A percentile compares a stretch with the other conserved stretches of the same genome.
phyloP scores from a whole-genome alignment of 2,329 filamentous ascomycete genomes.

The Alternaria longipes region DNA sequence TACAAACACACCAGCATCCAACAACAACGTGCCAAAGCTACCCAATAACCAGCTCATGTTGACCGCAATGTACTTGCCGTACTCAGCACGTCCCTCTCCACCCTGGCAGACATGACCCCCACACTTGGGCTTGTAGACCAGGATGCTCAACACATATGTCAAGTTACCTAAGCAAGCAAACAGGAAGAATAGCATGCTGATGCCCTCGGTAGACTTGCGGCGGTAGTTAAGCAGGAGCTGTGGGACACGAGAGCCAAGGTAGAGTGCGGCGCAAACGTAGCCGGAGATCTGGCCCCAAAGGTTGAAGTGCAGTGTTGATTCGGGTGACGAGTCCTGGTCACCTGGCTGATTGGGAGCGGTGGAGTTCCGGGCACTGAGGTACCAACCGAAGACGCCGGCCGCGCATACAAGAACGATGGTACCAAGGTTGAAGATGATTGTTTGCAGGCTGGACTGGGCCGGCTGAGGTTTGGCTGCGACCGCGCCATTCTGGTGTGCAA shows the following conservation, averaged over 20 bases:
- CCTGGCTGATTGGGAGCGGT: constrained; percentile 46
- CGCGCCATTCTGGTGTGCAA: constrained; percentile 42
- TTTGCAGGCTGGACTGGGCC: constrained; percentile 60
- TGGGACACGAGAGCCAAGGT: constrained; percentile 87
- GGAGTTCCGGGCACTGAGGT: constrained; percentile 62
- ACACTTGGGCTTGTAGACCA: constrained; percentile 86
- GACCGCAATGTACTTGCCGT: constrained; percentile 83
- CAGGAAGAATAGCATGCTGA: constrained; percentile 93
- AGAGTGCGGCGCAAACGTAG: constrained; percentile 88
- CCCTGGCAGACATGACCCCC: constrained; percentile 61
- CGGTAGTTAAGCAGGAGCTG: constrained; percentile 93
- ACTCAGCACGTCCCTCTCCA: constrained; percentile 73
- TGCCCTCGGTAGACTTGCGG: constrained; percentile 90
- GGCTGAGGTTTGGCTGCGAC: constrained; percentile 54
- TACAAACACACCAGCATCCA: constrained; percentile 86
- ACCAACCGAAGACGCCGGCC: constrained; percentile 88
- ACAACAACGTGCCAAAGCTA: constrained; percentile 83
- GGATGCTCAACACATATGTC: constrained; percentile 90
- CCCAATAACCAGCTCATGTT: constrained; percentile 92
- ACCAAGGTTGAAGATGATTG: constrained; percentile 75
- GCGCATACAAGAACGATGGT: constrained; percentile 83
- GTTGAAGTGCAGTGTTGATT: constrained; percentile 71
- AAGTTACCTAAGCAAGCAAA: constrained; percentile 96
- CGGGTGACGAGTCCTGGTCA: constrained; percentile 33
- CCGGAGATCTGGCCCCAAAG: constrained; percentile 88